Evolutionary conservation across 2,329 filamentous ascomycete genomes (phyloP), one percentile per base, ranked within the genome.

Genomic region (Epichloe festucae): DNA sequence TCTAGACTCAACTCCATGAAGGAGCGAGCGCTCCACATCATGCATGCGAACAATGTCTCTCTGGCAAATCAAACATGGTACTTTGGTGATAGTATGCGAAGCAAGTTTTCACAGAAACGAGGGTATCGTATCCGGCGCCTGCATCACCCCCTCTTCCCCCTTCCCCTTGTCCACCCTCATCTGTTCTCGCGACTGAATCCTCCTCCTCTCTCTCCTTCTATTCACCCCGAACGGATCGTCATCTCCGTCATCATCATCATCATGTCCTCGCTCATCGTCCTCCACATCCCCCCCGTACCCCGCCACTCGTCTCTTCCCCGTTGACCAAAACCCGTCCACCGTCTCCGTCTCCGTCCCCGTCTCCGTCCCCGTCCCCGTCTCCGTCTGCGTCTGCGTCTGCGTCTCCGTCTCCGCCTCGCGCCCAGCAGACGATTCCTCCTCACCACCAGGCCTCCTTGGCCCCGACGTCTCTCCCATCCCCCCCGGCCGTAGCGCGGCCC

Each of bases 161-260:
- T 1, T n/a, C 35, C 12, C 17, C 27, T 27, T 27, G 12, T 40
- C 21, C 8, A 4, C 17, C 47, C 57, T 60, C 3, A 61, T 49
- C 39, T 65, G 56, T 8, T 64, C 63, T 27, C 60, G 60, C 5
- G 66, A 64, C 49, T 63, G 61, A 46, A 62, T 58, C 15, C 67
- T 60, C 23, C 58, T 57, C 23, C 58, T 57, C 41, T 62, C 54
- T 46, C 60, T 62, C 45, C 65, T 58, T 48, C 60, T 60, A 23
- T 60, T 57, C 15, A 70, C 54, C 3, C 67, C 67, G 53, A 70
- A 70, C 1, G 61, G 66, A 52, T 68, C 63, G 34, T 68, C 62
- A 0, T 64, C 57, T 14, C 67, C 60, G n/a, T 58, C 55, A 5
- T 59, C 57, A n/a, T 56, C 54, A 10, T 34, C 38, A 7, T 11